Percentiles rank a stretch among this genome's conserved stretches.
phyloP scores from a whole-genome alignment of 345 rosid species.

The Melaleuca quinquenervia region DNA sequence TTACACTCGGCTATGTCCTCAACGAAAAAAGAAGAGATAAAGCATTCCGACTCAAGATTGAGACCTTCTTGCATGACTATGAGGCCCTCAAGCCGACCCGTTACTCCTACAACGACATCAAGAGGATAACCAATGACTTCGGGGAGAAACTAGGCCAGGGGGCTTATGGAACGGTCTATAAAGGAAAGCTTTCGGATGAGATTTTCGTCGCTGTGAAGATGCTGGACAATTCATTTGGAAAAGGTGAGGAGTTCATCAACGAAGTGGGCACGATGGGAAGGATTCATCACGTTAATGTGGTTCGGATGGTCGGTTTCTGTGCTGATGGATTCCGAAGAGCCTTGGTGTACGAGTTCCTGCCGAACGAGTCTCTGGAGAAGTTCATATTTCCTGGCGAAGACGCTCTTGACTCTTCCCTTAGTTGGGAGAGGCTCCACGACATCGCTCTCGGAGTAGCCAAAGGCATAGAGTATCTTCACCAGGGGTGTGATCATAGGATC shows the following conservation, averaged over 20 bases:
- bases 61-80: constrained; percentile 5
- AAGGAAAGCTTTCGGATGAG: constrained; percentile 7
- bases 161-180: constrained; percentile 12
- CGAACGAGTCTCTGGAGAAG: constrained; percentile 20
- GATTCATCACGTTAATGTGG: constrained; percentile 18
- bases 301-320: constrained; percentile 9
- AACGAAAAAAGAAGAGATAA: not conserved
- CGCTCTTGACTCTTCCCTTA: not conserved
- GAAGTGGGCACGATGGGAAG: constrained; percentile 13
- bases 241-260: constrained; percentile 13
- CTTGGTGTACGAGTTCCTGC: constrained; percentile 13
- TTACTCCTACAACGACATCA: not conserved
- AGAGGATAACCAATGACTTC: constrained; percentile 1
- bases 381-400: not conserved
- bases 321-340: constrained; percentile 7
- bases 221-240: not conserved
- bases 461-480: constrained; percentile 17
- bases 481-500: constrained; percentile 16
- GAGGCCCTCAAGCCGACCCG: constrained; percentile 14
- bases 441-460: constrained; percentile 13
- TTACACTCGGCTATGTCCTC: not conserved
- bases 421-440: constrained; percentile 4
- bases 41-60: not conserved
- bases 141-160: constrained; percentile 13
- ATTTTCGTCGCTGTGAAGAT: constrained; percentile 14